Conservation (phyloP, 345 rosid species). For the Gynandropsis gynandra region DNA sequence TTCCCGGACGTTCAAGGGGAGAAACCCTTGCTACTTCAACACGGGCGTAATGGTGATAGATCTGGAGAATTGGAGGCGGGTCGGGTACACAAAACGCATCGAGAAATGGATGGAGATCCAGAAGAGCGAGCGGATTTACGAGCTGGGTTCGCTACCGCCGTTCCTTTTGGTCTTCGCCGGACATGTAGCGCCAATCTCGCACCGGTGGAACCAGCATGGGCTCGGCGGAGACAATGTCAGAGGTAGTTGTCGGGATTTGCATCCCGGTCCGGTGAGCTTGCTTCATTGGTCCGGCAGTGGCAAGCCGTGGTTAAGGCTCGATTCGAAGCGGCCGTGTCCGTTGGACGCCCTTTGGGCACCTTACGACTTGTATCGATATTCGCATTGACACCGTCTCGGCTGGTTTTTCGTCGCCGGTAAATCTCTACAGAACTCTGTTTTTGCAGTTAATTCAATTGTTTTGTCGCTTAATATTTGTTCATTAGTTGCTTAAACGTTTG, state of each 20-base stretch:
- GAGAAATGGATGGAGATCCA: slow-evolving; percentile 65
- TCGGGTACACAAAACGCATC: slow-evolving; percentile 44
- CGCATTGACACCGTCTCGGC: slow-evolving; percentile 6
- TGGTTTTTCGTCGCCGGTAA: neutral
- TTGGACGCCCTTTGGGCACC: slow-evolving; percentile 46
- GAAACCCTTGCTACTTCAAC: slow-evolving; percentile 51
- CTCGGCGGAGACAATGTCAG: slow-evolving; percentile 51
- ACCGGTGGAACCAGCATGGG: slow-evolving; percentile 63
- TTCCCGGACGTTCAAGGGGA: slow-evolving; percentile 32
- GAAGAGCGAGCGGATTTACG: slow-evolving; percentile 51
- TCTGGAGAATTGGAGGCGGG: slow-evolving; percentile 45
- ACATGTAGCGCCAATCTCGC: slow-evolving; percentile 55
- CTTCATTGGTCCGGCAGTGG: slow-evolving; percentile 64
- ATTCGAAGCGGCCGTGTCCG: slow-evolving; percentile 45
- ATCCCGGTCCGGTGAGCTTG: slow-evolving; percentile 49
- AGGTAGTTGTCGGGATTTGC: slow-evolving; percentile 52
- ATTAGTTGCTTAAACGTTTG: neutral
- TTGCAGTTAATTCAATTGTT: neutral
- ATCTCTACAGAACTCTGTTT: neutral
- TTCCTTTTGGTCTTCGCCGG: slow-evolving; percentile 47
- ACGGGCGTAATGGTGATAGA: slow-evolving; percentile 64
- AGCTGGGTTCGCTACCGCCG: slow-evolving; percentile 53
- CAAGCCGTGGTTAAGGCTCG: slow-evolving; percentile 54
- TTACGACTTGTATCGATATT: slow-evolving; percentile 38
- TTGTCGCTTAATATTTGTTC: neutral